phyloP scores from a whole-genome alignment of 768 basidiomycete species.

The Lactifluus echinatus region DNA sequence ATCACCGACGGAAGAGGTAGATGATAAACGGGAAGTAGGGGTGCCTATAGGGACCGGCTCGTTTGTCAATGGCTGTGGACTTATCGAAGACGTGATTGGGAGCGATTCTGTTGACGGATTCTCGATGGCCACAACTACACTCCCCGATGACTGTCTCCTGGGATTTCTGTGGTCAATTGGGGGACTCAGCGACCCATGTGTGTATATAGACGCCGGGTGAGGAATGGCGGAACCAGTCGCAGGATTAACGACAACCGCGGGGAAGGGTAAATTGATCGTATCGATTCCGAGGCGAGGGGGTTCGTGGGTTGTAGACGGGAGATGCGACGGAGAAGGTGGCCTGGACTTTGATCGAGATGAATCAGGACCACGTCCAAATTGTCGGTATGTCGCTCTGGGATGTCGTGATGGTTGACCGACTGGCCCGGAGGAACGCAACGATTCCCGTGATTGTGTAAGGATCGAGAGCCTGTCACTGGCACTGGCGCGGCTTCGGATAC shows the following conservation, averaged over 20 bases:
- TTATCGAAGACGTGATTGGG: not conserved
- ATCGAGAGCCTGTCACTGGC: not conserved
- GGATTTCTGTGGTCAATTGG: not conserved
- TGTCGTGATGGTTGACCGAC: not conserved
- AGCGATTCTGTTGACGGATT: conserved; percentile 7
- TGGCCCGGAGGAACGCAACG: not conserved
- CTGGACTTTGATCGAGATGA: not conserved
- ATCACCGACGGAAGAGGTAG: not conserved
- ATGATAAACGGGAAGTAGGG: not conserved
- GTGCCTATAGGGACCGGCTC: not conserved
- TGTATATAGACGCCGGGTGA: not conserved
- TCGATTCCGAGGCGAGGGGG: not conserved
- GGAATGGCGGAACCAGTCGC: not conserved
- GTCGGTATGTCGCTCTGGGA: not conserved
- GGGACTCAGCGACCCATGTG: not conserved
- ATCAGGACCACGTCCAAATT: not conserved
- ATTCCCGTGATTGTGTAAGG: not conserved
- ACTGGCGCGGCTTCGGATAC: not conserved
- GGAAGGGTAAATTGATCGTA: not conserved
- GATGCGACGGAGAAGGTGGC: not conserved
- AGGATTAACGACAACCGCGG: not conserved
- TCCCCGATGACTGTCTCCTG: not conserved
- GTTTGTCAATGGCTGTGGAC: not conserved
- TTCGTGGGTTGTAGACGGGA: not conserved
- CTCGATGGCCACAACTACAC: not conserved